These are phyloP conservation scores for Eremomyces bilateralis DNA, from an alignment of 495 filamentous ascomycete genomes.

Conservation along the genomic window DNA sequence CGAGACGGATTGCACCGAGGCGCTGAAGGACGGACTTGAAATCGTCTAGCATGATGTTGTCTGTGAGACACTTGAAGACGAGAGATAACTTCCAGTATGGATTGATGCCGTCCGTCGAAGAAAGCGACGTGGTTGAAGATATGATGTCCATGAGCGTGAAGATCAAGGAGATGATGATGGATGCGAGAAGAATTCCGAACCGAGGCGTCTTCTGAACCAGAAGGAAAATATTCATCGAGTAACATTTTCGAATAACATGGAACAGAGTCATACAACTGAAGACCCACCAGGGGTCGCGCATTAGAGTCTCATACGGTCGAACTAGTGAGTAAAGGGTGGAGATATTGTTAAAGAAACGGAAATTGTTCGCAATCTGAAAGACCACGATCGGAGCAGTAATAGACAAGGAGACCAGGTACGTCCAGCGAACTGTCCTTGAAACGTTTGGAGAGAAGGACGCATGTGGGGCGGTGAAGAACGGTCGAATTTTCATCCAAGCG, in stretches of 20 bases:
- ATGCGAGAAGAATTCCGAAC: constrained; percentile 9
- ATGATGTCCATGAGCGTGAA: constrained; percentile 10
- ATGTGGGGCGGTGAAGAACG: constrained; percentile 2
- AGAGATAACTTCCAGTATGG: constrained; percentile 11
- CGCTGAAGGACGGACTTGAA: constrained; percentile 9
- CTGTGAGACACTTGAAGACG: constrained; percentile 12
- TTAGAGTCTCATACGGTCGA: constrained; percentile 9
- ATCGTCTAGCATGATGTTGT: constrained; percentile 12
- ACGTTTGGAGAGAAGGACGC: background rate
- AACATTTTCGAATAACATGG: constrained; percentile 5
- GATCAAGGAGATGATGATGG: constrained; percentile 8
- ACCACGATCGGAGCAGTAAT: constrained; percentile 8
- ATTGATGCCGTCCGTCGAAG: constrained; percentile 5
- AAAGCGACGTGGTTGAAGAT: constrained; percentile 3
- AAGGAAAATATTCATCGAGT: constrained; percentile 4
- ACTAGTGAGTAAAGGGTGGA: constrained; percentile 3
- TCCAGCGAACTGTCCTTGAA: constrained; percentile 4
- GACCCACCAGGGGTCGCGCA: constrained; percentile 12
- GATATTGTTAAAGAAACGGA: constrained; percentile 9
- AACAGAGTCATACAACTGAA: constrained; percentile 9
- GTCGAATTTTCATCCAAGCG: constrained; percentile 11
- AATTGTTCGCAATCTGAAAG: constrained; percentile 9
- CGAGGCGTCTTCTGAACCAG: constrained; percentile 6
- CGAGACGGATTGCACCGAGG: background rate
- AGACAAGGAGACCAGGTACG: constrained; percentile 7